phyloP scores from a whole-genome alignment of 129 eudicot genomes.

The Pulicaria dysenterica region DNA sequence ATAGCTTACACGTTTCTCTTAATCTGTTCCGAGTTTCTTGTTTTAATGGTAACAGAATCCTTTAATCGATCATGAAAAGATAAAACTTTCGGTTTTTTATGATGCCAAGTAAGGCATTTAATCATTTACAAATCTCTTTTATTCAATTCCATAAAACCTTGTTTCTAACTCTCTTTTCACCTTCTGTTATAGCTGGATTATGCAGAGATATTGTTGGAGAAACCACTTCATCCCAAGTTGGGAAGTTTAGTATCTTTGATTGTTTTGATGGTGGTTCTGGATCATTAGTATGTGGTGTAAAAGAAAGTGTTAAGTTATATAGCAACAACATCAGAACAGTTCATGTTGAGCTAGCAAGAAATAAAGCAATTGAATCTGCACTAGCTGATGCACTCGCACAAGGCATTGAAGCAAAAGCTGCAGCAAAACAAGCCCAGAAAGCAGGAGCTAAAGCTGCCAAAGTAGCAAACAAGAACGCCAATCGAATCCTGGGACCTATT shows the following conservation, averaged over 20 bases:
- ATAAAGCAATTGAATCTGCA: slow-evolving; percentile 55
- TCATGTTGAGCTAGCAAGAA: slow-evolving; percentile 67
- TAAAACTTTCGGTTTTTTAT: no score
- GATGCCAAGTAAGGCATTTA: no score
- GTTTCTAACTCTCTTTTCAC: slow-evolving; percentile 17
- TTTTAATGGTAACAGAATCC: no score
- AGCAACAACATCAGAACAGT: slow-evolving; percentile 55
- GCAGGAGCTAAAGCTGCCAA: slow-evolving; percentile 87
- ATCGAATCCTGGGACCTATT: slow-evolving; percentile 74
- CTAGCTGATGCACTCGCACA: slow-evolving; percentile 61
- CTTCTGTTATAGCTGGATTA: slow-evolving; percentile 54
- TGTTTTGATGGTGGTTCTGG: slow-evolving; percentile 81
- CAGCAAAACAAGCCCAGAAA: slow-evolving; percentile 62
- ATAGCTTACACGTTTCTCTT: background rate
- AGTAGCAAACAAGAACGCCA: slow-evolving; percentile 56
- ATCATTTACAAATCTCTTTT: background rate
- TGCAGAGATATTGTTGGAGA: slow-evolving; percentile 69
- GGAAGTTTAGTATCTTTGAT: slow-evolving; percentile 58
- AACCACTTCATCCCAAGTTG: slow-evolving; percentile 53
- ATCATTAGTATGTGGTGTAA: slow-evolving; percentile 69
- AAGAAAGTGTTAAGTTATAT: slow-evolving; percentile 76
- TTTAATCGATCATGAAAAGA: no score
- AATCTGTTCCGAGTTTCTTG: background rate
- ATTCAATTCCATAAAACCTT: background rate
- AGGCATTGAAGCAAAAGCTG: slow-evolving; percentile 64